phyloP scores from a whole-genome alignment of 2,329 filamentous ascomycete genomes.

The Penicillium expansum region DNA sequence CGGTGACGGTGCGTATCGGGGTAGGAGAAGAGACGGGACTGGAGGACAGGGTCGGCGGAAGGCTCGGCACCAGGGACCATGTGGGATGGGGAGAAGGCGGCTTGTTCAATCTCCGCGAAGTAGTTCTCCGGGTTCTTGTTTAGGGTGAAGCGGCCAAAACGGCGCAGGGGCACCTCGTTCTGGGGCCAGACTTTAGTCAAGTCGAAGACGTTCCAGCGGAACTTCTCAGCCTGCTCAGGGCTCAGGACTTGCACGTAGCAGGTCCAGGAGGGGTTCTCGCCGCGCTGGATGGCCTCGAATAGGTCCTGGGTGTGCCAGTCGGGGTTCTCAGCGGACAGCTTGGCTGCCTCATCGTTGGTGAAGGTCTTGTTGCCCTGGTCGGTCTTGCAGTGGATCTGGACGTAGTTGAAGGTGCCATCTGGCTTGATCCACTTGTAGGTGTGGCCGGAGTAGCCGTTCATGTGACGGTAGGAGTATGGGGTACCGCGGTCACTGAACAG shows the following conservation, averaged over 20 bases:
- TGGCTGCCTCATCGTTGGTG: slow-evolving; percentile 55
- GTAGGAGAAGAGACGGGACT: slow-evolving; percentile 69
- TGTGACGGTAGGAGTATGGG: slow-evolving; percentile 63
- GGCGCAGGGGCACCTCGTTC: slow-evolving; percentile 58
- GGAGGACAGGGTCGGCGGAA: slow-evolving; percentile 67
- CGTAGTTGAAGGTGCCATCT: slow-evolving; percentile 64
- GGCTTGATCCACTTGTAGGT: slow-evolving; percentile 66
- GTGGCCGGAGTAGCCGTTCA: slow-evolving; percentile 67
- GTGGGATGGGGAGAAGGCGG: slow-evolving; percentile 66
- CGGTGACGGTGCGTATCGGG: slow-evolving; percentile 66
- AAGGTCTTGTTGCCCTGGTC: slow-evolving; percentile 62
- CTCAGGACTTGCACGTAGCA: slow-evolving; percentile 63
- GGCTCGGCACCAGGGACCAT: slow-evolving; percentile 66
- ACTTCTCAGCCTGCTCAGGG: slow-evolving; percentile 60
- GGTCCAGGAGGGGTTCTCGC: slow-evolving; percentile 63
- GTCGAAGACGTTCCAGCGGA: slow-evolving; percentile 65
- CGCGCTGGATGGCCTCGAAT: slow-evolving; percentile 60
- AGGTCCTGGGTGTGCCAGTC: slow-evolving; percentile 64
- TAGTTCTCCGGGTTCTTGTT: slow-evolving; percentile 66
- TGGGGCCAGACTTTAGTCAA: slow-evolving; percentile 69
- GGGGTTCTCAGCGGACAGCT: slow-evolving; percentile 57
- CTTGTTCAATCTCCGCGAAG: slow-evolving; percentile 69
- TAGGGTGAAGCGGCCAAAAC: slow-evolving; percentile 61
- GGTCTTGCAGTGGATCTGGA: slow-evolving; percentile 63
- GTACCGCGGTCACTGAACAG: slow-evolving; percentile 66